A percentile compares a stretch with the other conserved stretches of the same genome.
Conservation (phyloP, 164 flowering plant genomes). For the Annona cherimola region DNA sequence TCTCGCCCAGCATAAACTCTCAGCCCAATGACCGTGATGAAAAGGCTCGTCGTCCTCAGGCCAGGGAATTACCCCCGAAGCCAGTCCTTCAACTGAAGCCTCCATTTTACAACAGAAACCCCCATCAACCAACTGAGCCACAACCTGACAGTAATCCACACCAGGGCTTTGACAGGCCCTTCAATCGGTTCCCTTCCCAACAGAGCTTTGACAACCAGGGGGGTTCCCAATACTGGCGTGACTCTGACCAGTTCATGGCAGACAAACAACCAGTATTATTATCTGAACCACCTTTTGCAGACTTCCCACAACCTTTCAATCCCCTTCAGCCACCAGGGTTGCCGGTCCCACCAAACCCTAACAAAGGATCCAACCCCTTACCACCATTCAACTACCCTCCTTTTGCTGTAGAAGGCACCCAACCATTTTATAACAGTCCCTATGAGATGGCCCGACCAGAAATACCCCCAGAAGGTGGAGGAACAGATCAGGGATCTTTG, state of each 20-base stretch:
- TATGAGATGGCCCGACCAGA: conserved; percentile 53
- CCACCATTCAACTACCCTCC: conserved; percentile 48
- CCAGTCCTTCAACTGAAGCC: conserved; percentile 19
- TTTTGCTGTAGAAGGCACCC: conserved; percentile 53
- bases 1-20: conserved; percentile 54
- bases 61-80: conserved; percentile 46
- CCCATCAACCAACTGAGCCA: conserved; percentile 36
- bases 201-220: conserved; percentile 41
- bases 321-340: conserved; percentile 47
- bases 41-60: conserved; percentile 31
- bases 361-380: conserved; percentile 32
- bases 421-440: conserved; percentile 39
- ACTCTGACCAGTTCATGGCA: conserved; percentile 37
- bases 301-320: conserved; percentile 37
- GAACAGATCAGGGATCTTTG: conserved; percentile 59
- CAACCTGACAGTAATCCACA: conserved; percentile 33
- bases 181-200: conserved; percentile 38
- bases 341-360: conserved; percentile 44
- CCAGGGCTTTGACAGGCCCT: conserved; percentile 43
- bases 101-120: conserved; percentile 36
- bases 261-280: conserved; percentile 41
- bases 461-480: conserved; percentile 46
- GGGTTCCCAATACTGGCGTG: conserved; percentile 29
- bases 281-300: conserved; percentile 35
- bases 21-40: conserved; percentile 56